Evolutionary conservation across 768 basidiomycete species (phyloP).

Genomic region (Mycena vulgaris): DNA sequence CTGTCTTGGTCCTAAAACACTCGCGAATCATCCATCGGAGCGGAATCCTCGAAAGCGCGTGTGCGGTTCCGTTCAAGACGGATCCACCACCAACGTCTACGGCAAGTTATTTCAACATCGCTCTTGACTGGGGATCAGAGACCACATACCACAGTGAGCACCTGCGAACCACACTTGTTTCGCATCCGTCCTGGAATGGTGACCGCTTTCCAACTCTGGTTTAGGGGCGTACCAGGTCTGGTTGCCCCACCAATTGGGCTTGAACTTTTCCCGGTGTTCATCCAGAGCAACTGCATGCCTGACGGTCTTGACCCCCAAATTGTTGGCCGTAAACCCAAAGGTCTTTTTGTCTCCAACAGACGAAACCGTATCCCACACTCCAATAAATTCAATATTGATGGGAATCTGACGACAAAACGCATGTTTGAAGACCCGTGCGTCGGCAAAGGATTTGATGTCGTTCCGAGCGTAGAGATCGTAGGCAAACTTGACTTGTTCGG

Average conservation of each 20-base stretch:
- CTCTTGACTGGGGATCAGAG: neutral
- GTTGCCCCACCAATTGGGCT: constrained; percentile 56
- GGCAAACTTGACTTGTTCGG: constrained; percentile 10
- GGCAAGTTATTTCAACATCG: constrained; percentile 8
- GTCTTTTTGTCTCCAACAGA: constrained; percentile 62
- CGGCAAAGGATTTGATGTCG: constrained; percentile 47
- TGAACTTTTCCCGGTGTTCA: constrained; percentile 66
- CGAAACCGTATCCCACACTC: constrained; percentile 70
- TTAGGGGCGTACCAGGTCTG: constrained; percentile 25
- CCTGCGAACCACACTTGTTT: constrained; percentile 53
- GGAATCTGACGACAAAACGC: constrained; percentile 58
- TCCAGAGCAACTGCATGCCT: constrained; percentile 70
- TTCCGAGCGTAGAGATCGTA: constrained; percentile 1
- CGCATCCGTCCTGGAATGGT: constrained; percentile 49
- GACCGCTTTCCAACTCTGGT: constrained; percentile 3
- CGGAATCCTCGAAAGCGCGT: constrained; percentile 65
- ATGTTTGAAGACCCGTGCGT: constrained; percentile 48
- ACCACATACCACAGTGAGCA: constrained; percentile 52
- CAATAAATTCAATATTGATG: constrained; percentile 62
- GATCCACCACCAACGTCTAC: constrained; percentile 72
- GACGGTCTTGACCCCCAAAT: constrained; percentile 60
- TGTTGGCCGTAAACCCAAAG: constrained; percentile 63
- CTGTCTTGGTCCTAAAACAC: constrained; percentile 67
- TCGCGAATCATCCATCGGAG: constrained; percentile 82
- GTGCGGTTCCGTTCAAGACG: constrained; percentile 56